Base-by-base conservation (phyloP, 208 protist genomes). In the Polymyxa betae region DNA sequence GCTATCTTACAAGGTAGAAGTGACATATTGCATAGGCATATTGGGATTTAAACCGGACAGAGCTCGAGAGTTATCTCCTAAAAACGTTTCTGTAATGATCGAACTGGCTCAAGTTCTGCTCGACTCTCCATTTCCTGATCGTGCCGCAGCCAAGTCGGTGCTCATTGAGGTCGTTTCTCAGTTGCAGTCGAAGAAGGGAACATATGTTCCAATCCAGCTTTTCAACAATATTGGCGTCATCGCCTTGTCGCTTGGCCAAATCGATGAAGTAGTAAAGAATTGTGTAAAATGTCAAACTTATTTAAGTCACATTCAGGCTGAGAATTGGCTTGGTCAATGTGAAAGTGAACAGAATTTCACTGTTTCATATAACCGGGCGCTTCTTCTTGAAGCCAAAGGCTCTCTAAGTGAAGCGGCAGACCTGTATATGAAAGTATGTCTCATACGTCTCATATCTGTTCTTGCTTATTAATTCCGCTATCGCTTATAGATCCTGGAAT, bases 171-270 rank as follows among this genome's bases (percentile, higher is more conserved):
- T 60, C 24, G 12, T 5, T 5, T 5, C 49, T 60, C 49, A 29
- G 5, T 5, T 38, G n/a, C 35, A 5, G 5, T 35, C n/a, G 72
- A 82, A 82, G n/a, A 12, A n/a, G 35, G 16, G 12, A 38, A 5
- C 16, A 38, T 5, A 35, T 82, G n/a, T 82, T n/a, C 40, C 72
- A 5, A 38, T 40, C 35, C 72, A 82, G 72, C 72, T 82, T 82
- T 43, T 82, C 35, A 82, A 82, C n/a, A 82, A 82, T 43, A 82
- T 82, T 35, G 72, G 72, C 5, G 72, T 82, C 10, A 35, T 82
- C 12, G n/a, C 35, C 5, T 43, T 82, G n/a, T 35, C 5, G 5
- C n/a, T 82, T 20, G 72, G 72, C 10, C 40, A 45, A 43, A 5
- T 45, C 5, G 5, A 5, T n/a, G 72, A 82, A n/a, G 72, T n/a